Conservation (phyloP, 176 grass and related monocot genomes). For the Aegilops speltoides region DNA sequence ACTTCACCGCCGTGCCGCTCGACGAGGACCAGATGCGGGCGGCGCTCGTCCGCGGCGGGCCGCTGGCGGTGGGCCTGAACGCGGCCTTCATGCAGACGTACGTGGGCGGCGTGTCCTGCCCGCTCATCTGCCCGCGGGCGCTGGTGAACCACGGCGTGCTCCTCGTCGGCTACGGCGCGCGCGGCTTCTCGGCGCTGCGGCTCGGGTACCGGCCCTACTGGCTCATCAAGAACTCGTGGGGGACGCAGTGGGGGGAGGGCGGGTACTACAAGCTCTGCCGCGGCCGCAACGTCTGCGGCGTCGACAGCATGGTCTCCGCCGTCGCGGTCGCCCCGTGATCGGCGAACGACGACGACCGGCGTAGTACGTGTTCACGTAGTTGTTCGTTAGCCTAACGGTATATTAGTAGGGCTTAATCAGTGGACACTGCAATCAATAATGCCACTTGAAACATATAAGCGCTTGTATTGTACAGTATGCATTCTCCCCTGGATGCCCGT, state of each 20-base stretch:
- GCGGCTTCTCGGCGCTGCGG: constrained; percentile 66
- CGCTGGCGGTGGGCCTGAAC: constrained; percentile 73
- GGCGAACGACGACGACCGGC: not conserved
- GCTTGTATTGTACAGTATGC: too few species aligned
- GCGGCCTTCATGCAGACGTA: constrained; percentile 96
- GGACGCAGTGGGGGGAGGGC: constrained; percentile 62
- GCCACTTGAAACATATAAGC: not conserved
- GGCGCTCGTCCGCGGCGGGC: constrained; percentile 55
- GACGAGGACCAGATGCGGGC: constrained; percentile 66
- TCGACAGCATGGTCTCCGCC: constrained; percentile 93
- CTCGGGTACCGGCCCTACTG: constrained; percentile 68
- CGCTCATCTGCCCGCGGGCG: constrained; percentile 65
- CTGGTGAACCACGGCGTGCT: constrained; percentile 87
- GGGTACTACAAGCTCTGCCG: constrained; percentile 74
- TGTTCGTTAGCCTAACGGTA: not conserved
- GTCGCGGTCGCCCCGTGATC: constrained; percentile 39
- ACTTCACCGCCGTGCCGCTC: constrained; percentile 65
- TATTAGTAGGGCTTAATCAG: not conserved
- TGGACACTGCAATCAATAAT: not conserved
- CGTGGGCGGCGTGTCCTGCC: constrained; percentile 74
- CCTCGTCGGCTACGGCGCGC: constrained; percentile 68
- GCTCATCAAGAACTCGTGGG: constrained; percentile 95
- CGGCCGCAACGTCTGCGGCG: constrained; percentile 72
- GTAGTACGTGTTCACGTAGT: not conserved
- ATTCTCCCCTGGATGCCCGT: not conserved